phyloP scores from a whole-genome alignment of 1,284 basidiomycete species.

The Thecaphora frezii region DNA sequence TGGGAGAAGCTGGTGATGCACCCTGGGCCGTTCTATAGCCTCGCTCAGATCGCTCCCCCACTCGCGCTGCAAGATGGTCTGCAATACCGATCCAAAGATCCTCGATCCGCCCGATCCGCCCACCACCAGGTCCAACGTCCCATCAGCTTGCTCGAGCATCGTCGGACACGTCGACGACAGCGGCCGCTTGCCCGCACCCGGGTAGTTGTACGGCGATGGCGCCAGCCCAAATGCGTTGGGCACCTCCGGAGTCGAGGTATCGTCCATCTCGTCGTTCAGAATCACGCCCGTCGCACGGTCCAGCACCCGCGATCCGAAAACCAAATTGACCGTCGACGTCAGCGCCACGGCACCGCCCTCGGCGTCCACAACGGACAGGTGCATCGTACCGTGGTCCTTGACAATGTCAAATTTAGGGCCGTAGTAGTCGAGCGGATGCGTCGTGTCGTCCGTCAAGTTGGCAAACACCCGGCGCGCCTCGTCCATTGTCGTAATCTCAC shows the following conservation, averaged over 20 bases:
- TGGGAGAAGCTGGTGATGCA: constrained; percentile 75
- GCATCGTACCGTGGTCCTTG: constrained; percentile 60
- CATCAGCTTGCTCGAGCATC: constrained; percentile 57
- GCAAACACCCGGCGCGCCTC: constrained; percentile 48
- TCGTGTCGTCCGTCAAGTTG: constrained; percentile 52
- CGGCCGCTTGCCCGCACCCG: constrained; percentile 59
- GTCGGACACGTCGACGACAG: constrained; percentile 59
- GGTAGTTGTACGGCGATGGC: constrained; percentile 59
- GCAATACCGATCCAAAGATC: constrained; percentile 73
- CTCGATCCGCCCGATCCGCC: constrained; percentile 60
- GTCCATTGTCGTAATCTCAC: constrained; percentile 25
- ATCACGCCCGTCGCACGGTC: constrained; percentile 44
- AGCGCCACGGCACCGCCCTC: constrained; percentile 60
- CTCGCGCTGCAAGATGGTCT: constrained; percentile 77
- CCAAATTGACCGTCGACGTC: constrained; percentile 62
- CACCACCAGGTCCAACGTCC: constrained; percentile 57
- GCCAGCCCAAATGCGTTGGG: constrained; percentile 60
- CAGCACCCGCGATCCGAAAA: constrained; percentile 57
- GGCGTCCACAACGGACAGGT: constrained; percentile 59
- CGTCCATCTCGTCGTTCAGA: constrained; percentile 62
- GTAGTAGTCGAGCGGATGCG: constrained; percentile 56
- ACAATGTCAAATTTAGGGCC: constrained; percentile 57
- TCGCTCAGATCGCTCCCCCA: constrained; percentile 77
- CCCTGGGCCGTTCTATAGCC: constrained; percentile 80
- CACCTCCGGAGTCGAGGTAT: constrained; percentile 60